A percentile compares a stretch with the other conserved stretches of the same genome.
phyloP scores from a whole-genome alignment of 2,329 filamentous ascomycete species.

The Fulvia fulva region DNA sequence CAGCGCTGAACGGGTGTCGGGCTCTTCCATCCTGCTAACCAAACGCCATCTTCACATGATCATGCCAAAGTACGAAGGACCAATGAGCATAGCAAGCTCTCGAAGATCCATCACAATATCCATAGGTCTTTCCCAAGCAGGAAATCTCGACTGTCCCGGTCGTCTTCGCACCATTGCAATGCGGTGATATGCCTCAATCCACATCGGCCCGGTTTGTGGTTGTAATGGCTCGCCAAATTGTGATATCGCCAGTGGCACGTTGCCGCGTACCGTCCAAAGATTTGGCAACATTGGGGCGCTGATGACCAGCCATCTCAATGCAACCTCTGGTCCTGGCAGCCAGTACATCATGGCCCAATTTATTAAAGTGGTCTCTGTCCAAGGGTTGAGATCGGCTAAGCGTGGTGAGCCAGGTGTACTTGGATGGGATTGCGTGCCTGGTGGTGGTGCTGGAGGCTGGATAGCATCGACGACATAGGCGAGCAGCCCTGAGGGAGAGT shows the following conservation, averaged over 20 bases:
- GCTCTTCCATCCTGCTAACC: neutral
- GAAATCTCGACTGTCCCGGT: conserved; percentile 29
- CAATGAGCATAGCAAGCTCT: conserved; percentile 32
- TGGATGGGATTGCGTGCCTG: neutral
- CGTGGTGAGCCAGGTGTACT: neutral
- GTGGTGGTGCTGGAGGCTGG: conserved; percentile 8
- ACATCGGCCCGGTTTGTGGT: conserved; percentile 30
- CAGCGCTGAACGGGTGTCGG: neutral
- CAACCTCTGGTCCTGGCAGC: conserved; percentile 62
- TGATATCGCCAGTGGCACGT: conserved; percentile 40
- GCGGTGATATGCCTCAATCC: conserved; percentile 37
- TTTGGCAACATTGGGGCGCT: conserved; percentile 23
- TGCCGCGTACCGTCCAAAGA: conserved; percentile 30
- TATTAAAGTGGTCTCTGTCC: conserved; percentile 51
- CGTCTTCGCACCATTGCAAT: conserved; percentile 37
- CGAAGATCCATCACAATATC: conserved; percentile 40
- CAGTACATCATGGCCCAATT: conserved; percentile 60
- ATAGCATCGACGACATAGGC: conserved; percentile 47
- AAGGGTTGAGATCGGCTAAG: conserved; percentile 13
- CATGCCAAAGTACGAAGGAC: conserved; percentile 4
- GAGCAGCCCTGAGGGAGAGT: conserved; percentile 57
- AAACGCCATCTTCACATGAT: neutral
- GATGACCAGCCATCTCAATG: conserved; percentile 50
- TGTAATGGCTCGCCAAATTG: conserved; percentile 29
- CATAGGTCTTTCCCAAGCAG: conserved; percentile 41